Evolutionary conservation across 345 rosid genomes (phyloP), one percentile per base, ranked within the genome.

Genomic region (Noccaea bulbosa): DNA sequence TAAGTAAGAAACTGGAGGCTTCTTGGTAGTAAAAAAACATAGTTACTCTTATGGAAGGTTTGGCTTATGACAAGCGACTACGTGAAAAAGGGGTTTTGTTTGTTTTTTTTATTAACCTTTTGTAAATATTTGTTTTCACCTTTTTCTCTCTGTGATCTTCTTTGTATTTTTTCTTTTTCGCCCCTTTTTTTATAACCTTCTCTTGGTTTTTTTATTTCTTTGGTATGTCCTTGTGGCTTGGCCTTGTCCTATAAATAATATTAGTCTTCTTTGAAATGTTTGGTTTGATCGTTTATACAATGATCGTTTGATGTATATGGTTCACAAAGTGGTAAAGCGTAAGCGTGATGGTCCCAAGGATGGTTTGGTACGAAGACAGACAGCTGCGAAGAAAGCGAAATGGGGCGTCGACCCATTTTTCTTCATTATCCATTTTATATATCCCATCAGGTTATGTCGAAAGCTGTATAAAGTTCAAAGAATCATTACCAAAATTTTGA

Each of bases 231-330:
- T 68, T 75, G 74, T 61, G 50, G 57, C 65, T 75, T 68, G 69
- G 78, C 78, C 78, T 75, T 75, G 78, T 75, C 65, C 62, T 5
- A 75, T 75, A 75, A 75, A 75, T 75, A 68, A 68, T 43, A 68
- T 52, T 34, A 68, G 69, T 52, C 69, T 68, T 56, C 49, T 61
- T 51, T 43, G 7, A 10, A 3, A 41, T 12, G n/a, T 10, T 65
- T 47, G 30, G 15, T 64, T 6, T 46, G 22, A 35, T 43, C 12
- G 2, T 53, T 14, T 0, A 2, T 48, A n/a, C n/a, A n/a, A n/a
- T n/a, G n/a, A n/a, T n/a, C n/a, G n/a, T n/a, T n/a, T n/a, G n/a
- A n/a, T n/a, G n/a, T n/a, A 34, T 10, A 40, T 66, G 22, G 22
- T 20, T 20, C 22, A 20, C 22, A 20, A 30, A 55, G 58, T 55